phyloP scores from a whole-genome alignment of 169 alveolate species.

The Eimeria brunetti region DNA sequence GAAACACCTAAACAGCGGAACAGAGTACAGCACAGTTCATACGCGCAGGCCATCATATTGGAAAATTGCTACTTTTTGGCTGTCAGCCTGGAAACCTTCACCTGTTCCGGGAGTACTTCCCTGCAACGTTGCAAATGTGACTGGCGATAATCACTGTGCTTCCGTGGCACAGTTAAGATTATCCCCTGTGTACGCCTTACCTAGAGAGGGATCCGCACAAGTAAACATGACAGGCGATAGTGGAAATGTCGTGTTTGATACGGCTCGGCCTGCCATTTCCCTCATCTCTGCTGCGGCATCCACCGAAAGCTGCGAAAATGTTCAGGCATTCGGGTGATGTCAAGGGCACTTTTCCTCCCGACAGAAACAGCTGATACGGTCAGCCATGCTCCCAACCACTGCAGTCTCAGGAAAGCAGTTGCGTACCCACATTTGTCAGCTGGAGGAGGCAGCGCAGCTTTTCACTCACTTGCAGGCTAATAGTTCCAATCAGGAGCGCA shows the following conservation, averaged over 20 bases:
- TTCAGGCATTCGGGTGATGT: not conserved
- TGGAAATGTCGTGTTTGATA: slow-evolving; percentile 3
- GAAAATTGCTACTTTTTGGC: not conserved
- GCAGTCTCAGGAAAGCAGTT: not conserved
- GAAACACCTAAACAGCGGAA: not conserved
- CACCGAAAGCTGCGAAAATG: slow-evolving; percentile 45
- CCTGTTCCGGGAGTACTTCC: not conserved
- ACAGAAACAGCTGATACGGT: not conserved
- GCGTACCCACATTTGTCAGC: not conserved
- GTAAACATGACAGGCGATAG: slow-evolving; percentile 20
- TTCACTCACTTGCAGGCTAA: slow-evolving; percentile 22
- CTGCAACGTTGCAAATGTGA: not conserved
- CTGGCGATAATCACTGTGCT: not conserved
- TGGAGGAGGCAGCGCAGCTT: not conserved
- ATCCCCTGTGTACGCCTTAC: not conserved
- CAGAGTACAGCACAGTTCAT: not conserved
- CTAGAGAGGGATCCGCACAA: slow-evolving; percentile 42
- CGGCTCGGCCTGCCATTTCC: slow-evolving; percentile 30
- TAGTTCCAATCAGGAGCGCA: slow-evolving; percentile 10
- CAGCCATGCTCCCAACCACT: not conserved
- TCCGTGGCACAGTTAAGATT: not conserved
- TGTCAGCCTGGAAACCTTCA: not conserved
- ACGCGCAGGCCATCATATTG: not conserved
- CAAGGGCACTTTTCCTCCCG: not conserved
- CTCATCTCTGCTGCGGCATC: slow-evolving; percentile 21